Evolutionary conservation across 1,284 basidiomycete genomes (phyloP), one percentile per base, ranked within the genome.

Genomic region (Apiotrichum veenhuisii): DNA sequence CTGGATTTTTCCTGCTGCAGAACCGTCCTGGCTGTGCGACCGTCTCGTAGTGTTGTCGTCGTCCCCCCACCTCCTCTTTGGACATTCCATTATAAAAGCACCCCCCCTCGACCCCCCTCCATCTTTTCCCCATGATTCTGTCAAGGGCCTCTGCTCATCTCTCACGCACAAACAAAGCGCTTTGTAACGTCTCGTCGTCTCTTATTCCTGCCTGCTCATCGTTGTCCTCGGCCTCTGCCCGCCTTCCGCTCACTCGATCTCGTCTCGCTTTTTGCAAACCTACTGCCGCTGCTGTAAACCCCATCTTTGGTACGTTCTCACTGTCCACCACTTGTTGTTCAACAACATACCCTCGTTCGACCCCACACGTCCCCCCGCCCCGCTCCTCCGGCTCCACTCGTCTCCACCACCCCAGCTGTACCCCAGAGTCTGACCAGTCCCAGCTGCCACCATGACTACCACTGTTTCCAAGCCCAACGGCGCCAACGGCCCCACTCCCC

Each of bases 401-500:
- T n/a, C n/a, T n/a, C n/a, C n/a, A n/a, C n/a, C n/a, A n/a, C n/a
- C n/a, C n/a, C n/a, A n/a, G n/a, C n/a, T n/a, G n/a, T n/a, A n/a
- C n/a, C n/a, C n/a, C n/a, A n/a, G n/a, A n/a, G n/a, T 50, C 48
- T 50, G 17, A 50, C 48, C 17, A 15, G 7, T 5, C 17, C 11
- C 49, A 50, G 49, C 37, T 17, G 46, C 46, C 37, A 49, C 22
- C 37, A 52, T 42, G 41, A 34, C 50, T 14, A 44, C 41, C 20
- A 2, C 27, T 9, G 3, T n/a, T n/a, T n/a, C 50, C 22, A 43
- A 41, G 38, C 23, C 26, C 36, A 38, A 26, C 38, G 49, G 49
- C 30, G 47, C 51, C 36, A 42, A 40, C n/a, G 57, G 57, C 40
- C 54, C 54, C 30, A 58, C 54, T 14, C 56, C 56, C n/a, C 60